phyloP scores from a whole-genome alignment of 2,329 filamentous ascomycete genomes.

The Trichoderma sp. region DNA sequence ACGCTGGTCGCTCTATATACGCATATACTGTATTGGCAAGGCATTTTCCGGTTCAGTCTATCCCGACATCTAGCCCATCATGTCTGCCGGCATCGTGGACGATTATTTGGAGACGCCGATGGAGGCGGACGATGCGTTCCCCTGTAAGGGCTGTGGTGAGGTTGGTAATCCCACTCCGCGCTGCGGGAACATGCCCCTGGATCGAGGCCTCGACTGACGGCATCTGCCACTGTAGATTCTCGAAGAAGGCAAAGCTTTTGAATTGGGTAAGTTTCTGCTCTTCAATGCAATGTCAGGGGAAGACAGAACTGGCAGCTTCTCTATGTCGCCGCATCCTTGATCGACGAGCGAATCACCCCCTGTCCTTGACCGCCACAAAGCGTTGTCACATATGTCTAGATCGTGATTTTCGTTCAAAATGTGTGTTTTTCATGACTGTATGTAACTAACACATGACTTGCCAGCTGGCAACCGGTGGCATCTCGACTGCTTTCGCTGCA shows the following conservation, averaged over 20 bases:
- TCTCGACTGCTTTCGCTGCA: conserved; percentile 97
- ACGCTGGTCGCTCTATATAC: conserved; percentile 4
- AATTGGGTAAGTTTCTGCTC: conserved; percentile 69
- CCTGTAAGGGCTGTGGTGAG: conserved; percentile 92
- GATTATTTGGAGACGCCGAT: conserved; percentile 66
- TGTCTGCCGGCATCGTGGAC: conserved; percentile 56
- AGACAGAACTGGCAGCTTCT: too few species aligned
- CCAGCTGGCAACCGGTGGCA: conserved; percentile 96
- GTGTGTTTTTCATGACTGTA: background rate
- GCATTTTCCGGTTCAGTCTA: background rate
- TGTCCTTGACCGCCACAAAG: conserved; percentile 15
- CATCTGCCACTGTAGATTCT: conserved; percentile 66
- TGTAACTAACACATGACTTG: conserved; percentile 35
- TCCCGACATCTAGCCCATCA: conserved; percentile 34
- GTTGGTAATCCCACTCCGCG: conserved; percentile 51
- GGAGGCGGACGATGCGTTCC: conserved; percentile 81
- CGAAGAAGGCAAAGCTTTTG: conserved; percentile 97
- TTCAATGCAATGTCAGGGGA: too few species aligned
- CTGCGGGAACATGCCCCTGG: background rate
- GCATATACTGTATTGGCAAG: conserved; percentile 13
- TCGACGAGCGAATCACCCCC: background rate
- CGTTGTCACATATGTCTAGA: background rate
- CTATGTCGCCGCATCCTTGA: background rate
- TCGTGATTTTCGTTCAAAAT: background rate
- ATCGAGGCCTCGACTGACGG: conserved; percentile 23